Base-by-base conservation (phyloP, 2,329 filamentous ascomycete genomes). In the Claviceps sp. region DNA sequence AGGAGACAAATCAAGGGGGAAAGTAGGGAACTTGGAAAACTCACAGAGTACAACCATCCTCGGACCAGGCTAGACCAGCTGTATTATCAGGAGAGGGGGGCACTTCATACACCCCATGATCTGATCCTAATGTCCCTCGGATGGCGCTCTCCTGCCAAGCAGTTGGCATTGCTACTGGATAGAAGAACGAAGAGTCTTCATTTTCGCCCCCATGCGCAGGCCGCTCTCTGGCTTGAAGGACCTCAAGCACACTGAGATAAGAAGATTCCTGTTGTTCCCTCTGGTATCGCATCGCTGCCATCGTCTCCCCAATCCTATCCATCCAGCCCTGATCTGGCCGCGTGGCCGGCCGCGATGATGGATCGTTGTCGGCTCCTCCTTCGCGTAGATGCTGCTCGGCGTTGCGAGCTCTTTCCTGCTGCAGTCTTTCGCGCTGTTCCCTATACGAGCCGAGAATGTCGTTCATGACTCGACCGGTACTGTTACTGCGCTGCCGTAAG, bases 1-100 rank as follows among this genome's bases (percentile, higher is more conserved):
- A 11, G 30, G 30, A 34, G 24, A 22, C n/a, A 22, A 3, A 10
- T 4, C 8, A 7, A 22, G 10, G 22, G 17, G 17, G 17, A 34
- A 46, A 19, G 5, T 13, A 30, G 8, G 3, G 8, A 34, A 17
- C n/a, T 14, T 8, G 17, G 17, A 47, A 38, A 44, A 69, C 80
- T 74, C 65, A 84, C 80, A 84, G 60, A 22, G 68, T 73, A 47
- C 71, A 72, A 2, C 81, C 81, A 59, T 83, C 77, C 39, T 77
- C 73, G 56, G 78, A 81, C 81, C 81, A 84, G 22, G 74, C 70
- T 57, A 82, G 65, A 2, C 81, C 81, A 11, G 80, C 77, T 1
- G 81, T 84, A 50, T 82, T 79, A 48, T 80, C 74, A 3, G 73
- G 69, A 42, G 73, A 71, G 11, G 74, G 71, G 1, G 68, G 68